phyloP scores from a whole-genome alignment of 139 green algal species.

The Tetratostichococcus sp. region DNA sequence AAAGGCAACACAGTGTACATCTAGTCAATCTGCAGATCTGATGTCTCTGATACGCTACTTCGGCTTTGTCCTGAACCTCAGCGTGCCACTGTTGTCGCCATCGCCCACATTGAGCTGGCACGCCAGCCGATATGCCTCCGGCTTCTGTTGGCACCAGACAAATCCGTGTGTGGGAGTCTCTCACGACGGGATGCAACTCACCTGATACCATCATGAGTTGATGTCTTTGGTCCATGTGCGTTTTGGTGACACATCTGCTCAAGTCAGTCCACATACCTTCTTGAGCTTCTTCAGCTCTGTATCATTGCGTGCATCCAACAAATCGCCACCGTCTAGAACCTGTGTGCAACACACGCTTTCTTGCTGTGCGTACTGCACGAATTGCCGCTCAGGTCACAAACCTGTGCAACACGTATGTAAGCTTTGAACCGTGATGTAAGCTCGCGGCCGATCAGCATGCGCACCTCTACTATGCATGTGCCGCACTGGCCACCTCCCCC shows the following conservation, averaged over 20 bases:
- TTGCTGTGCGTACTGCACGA: no score
- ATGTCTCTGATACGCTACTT: no score
- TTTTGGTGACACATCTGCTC: no score
- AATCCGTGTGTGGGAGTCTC: background rate
- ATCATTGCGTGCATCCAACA: slow-evolving; percentile 41
- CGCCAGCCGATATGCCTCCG: slow-evolving; percentile 39
- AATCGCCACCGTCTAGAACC: slow-evolving; percentile 38
- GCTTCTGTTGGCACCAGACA: slow-evolving; percentile 28
- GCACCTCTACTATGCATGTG: slow-evolving; percentile 53
- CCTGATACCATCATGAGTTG: no score
- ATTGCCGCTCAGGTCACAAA: no score
- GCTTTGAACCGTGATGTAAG: no score
- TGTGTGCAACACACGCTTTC: slow-evolving; percentile 11
- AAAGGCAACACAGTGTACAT: no score
- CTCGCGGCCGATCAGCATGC: background rate
- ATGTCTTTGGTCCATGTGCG: no score
- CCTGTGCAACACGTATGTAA: no score
- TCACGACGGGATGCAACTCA: no score
- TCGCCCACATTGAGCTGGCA: slow-evolving; percentile 62
- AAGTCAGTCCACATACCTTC: slow-evolving; percentile 24
- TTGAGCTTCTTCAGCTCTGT: slow-evolving; percentile 53
- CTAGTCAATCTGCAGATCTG: no score
- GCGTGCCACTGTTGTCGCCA: slow-evolving; percentile 41
- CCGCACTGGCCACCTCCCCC: slow-evolving; percentile 47
- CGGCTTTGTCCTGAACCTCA: slow-evolving; percentile 38